Evolutionary conservation across 164 flowering plant genomes (phyloP), one percentile per base, ranked within the genome.

Genomic region (Sedum album): DNA sequence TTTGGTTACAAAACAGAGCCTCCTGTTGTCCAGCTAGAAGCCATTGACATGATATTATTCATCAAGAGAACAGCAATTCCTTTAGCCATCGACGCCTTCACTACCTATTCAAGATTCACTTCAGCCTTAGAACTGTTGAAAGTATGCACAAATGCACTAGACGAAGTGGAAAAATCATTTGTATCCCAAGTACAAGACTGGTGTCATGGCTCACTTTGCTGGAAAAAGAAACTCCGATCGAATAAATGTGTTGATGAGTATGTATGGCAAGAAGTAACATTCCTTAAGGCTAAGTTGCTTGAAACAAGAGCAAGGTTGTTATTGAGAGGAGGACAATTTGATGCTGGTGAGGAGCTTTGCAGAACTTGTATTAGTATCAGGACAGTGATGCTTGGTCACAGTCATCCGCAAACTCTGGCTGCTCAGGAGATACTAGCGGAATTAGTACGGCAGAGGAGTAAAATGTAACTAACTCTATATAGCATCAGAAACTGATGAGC

Each of bases 381-480:
- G 72, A 90, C 96, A 11, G 96, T 92, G 66, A 90, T 92, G 98
- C 82, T 92, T 15, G 98, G 98, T 11, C 93, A 92, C 41, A 82
- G 81, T 76, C 91, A 89, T 75, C 82, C 83, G 1, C 93, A 78
- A 60, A 92, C 96, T 39, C 66, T 92, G 74, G 90, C 96, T 72
- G 93, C 97, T 66, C 97, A 92, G 71, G 89, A 92, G 71, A 92
- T 91, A 64, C 77, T 92, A 25, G 90, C 94, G 23, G 88, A 83
- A 74, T 72, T 92, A 53, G 94, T 90, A n/a, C 82, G 91, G 66
- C 78, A 80, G 79, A 83, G 96, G 69, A 88, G 91, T 74, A 90
- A 87, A 74, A 83, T 86, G 36, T 86, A 80, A 86, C 44, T 35
- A 18, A 13, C 65, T 15, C 18, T 21, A 35, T 17, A 26, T 4